Conservation (phyloP, 345 rosid genomes). For the Brassica carinata region DNA sequence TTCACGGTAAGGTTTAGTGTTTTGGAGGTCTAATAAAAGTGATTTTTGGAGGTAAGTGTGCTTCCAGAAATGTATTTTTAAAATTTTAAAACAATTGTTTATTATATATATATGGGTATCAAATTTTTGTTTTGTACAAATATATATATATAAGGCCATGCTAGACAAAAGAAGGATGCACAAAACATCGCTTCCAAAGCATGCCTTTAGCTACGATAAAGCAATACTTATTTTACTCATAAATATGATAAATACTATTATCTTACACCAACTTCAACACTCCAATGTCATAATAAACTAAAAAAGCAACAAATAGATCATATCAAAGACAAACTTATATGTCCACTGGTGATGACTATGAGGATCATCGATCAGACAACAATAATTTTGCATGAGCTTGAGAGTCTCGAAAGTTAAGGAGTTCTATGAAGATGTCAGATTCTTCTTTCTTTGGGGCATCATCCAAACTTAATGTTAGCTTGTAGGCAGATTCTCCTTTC, state of each 20-base stretch:
- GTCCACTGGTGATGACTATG: neutral
- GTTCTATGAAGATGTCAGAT: neutral
- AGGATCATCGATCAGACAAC: neutral
- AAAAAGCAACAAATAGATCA: neutral
- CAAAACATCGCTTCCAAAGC: neutral
- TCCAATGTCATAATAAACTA: neutral
- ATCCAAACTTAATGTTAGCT: neutral
- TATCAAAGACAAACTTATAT: neutral
- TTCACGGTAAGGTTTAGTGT: too few relatives aligned
- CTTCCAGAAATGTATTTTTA: too few relatives aligned
- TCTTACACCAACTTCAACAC: neutral
- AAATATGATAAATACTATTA: neutral
- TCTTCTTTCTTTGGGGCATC: neutral
- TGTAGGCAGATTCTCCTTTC: neutral
- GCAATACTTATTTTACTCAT: too few relatives aligned
- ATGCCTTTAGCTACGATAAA: neutral
- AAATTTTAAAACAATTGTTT: too few relatives aligned
- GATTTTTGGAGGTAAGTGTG: too few relatives aligned
- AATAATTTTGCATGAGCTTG: conserved; percentile 12
- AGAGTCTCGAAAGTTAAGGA: neutral
- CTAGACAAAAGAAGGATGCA: neutral
- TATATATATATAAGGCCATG: neutral
- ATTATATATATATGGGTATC: too few relatives aligned
- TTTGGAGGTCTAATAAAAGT: too few relatives aligned
- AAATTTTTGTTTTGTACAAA: too few relatives aligned